A percentile compares a stretch with the other conserved stretches of the same genome.
phyloP scores from a whole-genome alignment of 441 rosid genomes.

The Pelargonium citronellum region DNA sequence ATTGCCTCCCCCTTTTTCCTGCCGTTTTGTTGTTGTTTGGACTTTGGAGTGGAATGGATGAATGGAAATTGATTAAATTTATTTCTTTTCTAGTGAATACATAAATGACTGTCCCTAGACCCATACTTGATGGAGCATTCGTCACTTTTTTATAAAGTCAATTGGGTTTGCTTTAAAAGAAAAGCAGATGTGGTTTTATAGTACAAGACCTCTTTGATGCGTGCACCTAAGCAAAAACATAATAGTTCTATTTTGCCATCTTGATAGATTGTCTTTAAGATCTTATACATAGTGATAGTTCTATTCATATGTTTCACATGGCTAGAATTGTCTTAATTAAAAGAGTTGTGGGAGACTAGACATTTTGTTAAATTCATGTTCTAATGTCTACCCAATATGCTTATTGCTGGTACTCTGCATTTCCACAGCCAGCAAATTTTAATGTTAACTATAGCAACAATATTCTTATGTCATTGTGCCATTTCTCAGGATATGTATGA shows the following conservation, averaged over 20 bases:
- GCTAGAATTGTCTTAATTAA: background rate
- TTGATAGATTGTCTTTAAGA: background rate
- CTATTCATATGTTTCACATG: background rate
- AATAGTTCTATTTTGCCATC: background rate
- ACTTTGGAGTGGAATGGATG: no score
- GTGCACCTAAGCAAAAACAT: background rate
- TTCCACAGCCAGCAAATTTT: background rate
- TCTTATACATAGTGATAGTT: background rate
- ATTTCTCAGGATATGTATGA: conserved; percentile 89
- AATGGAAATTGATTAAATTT: background rate
- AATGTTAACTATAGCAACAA: background rate
- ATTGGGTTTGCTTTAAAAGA: background rate
- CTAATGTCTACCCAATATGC: background rate
- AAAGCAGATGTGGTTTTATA: background rate
- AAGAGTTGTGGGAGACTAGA: background rate
- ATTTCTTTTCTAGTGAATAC: background rate
- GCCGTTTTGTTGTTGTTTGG: no score
- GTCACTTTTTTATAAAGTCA: background rate
- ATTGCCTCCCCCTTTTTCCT: no score
- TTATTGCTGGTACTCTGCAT: background rate
- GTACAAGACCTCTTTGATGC: background rate
- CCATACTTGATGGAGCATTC: background rate
- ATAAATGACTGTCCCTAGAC: background rate
- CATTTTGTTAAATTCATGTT: background rate
- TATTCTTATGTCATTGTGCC: conserved; percentile 8